Percentiles rank a stretch among this genome's conserved stretches.
These are phyloP conservation scores for Uncinocarpus reesii DNA, from an alignment of 2,329 filamentous ascomycete genomes.

Conservation along the genomic window DNA sequence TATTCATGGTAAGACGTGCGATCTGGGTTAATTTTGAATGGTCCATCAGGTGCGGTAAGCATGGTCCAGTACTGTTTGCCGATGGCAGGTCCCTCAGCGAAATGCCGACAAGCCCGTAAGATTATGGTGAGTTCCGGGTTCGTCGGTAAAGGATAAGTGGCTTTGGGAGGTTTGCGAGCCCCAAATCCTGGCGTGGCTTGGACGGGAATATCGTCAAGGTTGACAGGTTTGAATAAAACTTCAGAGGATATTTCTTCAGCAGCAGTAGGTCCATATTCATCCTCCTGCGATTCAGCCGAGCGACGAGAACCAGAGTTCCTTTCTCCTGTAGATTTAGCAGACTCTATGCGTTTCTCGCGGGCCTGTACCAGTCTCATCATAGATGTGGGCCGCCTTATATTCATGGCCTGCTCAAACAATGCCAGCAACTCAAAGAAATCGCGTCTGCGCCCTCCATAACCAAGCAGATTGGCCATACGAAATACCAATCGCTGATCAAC, in stretches of 20 bases:
- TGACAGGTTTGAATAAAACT: constrained; percentile 30
- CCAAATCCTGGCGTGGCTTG: not conserved
- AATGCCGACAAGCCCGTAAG: constrained; percentile 49
- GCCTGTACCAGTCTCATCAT: constrained; percentile 13
- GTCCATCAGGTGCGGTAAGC: constrained; percentile 43
- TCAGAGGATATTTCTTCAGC: constrained; percentile 3
- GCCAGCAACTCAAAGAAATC: constrained; percentile 64
- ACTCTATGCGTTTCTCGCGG: not conserved
- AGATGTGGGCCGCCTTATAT: constrained; percentile 43
- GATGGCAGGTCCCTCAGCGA: constrained; percentile 46
- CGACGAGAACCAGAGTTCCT: no score
- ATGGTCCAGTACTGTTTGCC: constrained; percentile 69
- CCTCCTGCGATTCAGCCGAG: constrained; percentile 15
- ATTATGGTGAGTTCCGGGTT: constrained; percentile 57
- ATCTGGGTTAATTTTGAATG: constrained; percentile 59
- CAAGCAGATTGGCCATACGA: constrained; percentile 69
- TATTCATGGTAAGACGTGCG: constrained; percentile 57
- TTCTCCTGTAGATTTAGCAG: not conserved
- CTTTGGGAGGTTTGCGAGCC: constrained; percentile 11
- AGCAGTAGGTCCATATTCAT: constrained; percentile 22
- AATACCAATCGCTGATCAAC: constrained; percentile 72
- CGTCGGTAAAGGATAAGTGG: constrained; percentile 37
- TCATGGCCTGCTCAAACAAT: constrained; percentile 73
- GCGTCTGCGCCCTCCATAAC: constrained; percentile 48
- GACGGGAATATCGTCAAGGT: constrained; percentile 11